phyloP scores from a whole-genome alignment of 1,284 basidiomycete genomes.

The Chiua sp. region DNA sequence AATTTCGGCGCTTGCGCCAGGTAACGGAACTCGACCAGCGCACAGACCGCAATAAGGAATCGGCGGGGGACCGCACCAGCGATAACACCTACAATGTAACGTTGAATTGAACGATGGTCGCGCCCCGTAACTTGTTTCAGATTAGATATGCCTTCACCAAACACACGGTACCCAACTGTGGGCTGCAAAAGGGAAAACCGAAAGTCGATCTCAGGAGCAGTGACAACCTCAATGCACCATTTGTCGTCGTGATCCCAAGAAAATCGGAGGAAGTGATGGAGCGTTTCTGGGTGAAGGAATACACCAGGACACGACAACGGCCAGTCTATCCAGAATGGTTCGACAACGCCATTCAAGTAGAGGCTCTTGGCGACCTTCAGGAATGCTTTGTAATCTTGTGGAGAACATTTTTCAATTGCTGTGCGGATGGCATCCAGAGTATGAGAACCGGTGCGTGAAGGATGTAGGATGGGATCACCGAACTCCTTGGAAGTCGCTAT shows the following conservation, averaged over 20 bases:
- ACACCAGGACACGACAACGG: neutral
- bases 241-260: constrained; percentile 1
- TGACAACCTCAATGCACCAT: neutral
- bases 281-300: neutral
- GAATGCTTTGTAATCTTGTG: neutral
- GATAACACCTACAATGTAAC: too few species aligned
- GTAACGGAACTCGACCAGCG: too few species aligned
- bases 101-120: too few species aligned
- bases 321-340: too few species aligned
- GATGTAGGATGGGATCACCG: neutral
- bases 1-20: neutral
- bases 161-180: neutral
- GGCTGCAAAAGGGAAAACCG: neutral
- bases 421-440: neutral
- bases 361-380: neutral
- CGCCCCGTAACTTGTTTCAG: constrained; percentile 12
- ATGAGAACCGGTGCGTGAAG: neutral
- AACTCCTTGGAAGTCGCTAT: neutral
- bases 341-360: too few species aligned
- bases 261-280: neutral
- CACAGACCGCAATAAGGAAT: too few species aligned
- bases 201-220: too few species aligned
- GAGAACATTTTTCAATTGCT: neutral
- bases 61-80: too few species aligned
- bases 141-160: constrained; percentile 7